Conservation (phyloP, 1,284 basidiomycete genomes). For the Cystobasidium pallidum region DNA sequence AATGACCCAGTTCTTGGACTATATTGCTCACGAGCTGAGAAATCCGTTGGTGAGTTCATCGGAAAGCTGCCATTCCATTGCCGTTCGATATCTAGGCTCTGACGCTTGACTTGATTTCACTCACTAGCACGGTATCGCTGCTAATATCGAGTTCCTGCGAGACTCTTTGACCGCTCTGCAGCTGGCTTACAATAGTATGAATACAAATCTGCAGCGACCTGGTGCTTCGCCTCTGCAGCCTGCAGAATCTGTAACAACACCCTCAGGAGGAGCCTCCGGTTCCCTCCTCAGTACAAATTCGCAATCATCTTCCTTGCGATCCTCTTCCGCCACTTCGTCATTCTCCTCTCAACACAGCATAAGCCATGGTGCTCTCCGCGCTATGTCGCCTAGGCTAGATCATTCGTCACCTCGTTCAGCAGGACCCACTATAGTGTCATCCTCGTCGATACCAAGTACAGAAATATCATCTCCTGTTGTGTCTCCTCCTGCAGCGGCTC, state of each 20-base stretch:
- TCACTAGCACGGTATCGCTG: constrained; percentile 43
- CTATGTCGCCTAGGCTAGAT: constrained; percentile 13
- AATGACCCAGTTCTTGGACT: constrained; percentile 43
- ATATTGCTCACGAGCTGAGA: constrained; percentile 38
- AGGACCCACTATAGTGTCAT: not conserved
- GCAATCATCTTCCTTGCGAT: constrained; percentile 13
- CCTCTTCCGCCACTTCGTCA: constrained; percentile 20
- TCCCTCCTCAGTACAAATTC: constrained; percentile 22
- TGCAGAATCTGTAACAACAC: constrained; percentile 4
- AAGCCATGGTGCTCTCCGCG: not conserved
- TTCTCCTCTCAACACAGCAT: constrained; percentile 4
- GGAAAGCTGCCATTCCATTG: no score
- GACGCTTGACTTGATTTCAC: not conserved
- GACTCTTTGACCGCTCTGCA: constrained; percentile 27
- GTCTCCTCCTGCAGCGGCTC: not conserved
- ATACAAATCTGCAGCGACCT: not conserved
- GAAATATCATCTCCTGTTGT: not conserved
- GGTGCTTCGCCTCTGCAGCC: constrained; percentile 5
- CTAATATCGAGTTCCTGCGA: constrained; percentile 40
- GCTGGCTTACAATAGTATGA: not conserved
- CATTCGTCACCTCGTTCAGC: not conserved
- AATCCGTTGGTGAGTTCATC: constrained; percentile 42
- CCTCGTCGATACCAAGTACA: constrained; percentile 1
- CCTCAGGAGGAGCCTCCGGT: constrained; percentile 14
- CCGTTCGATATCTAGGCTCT: no score